Percentiles rank a stretch among this genome's conserved stretches.
These are phyloP conservation scores for Solioccasus polychromus DNA, from an alignment of 768 basidiomycete species.

Conservation along the genomic window DNA sequence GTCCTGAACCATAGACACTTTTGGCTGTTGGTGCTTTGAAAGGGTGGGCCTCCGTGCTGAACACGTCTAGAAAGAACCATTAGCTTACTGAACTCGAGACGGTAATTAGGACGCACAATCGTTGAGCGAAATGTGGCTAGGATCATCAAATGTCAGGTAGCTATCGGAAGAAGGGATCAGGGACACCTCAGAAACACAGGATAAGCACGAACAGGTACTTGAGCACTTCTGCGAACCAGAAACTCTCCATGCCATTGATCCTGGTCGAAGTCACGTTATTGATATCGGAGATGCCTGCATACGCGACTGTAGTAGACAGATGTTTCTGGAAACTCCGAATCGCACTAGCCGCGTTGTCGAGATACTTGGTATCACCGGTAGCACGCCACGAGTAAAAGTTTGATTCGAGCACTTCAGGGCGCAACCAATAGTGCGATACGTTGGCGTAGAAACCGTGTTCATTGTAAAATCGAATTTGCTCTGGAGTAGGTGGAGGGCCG, in stretches of 20 bases:
- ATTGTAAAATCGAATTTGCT: conserved; percentile 52
- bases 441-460: conserved; percentile 66
- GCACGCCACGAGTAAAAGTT: conserved; percentile 79
- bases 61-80: conserved; percentile 46
- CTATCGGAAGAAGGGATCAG: conserved; percentile 29
- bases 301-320: conserved; percentile 46
- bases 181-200: too few species aligned
- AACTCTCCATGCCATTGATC: conserved; percentile 66
- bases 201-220: conserved; percentile 58
- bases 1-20: conserved; percentile 32
- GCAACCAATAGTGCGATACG: conserved; percentile 50
- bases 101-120: conserved; percentile 41
- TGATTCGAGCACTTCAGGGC: conserved; percentile 77
- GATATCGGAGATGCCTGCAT: conserved; percentile 57
- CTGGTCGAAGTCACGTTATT: conserved; percentile 38
- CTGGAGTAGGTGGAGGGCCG: conserved; percentile 28
- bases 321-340: conserved; percentile 57
- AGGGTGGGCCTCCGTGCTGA: conserved; percentile 74
- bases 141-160: conserved; percentile 75
- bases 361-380: conserved; percentile 67
- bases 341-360: conserved; percentile 59
- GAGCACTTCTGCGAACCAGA: conserved; percentile 69
- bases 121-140: conserved; percentile 59
- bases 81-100: neutral
- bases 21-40: conserved; percentile 54